phyloP scores from a whole-genome alignment of 106 monocot species.

The Allium cepa region DNA sequence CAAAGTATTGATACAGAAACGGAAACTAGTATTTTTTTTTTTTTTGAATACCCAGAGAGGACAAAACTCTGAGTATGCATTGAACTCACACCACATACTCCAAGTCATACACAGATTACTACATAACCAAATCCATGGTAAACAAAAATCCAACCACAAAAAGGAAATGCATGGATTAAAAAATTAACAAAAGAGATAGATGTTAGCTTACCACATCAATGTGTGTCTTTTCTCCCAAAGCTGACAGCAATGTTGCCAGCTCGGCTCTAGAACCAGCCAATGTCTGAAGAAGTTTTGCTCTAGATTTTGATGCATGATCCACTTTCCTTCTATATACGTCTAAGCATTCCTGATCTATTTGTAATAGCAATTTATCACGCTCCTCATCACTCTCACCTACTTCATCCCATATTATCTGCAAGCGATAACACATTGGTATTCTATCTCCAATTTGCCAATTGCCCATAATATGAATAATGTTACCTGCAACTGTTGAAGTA shows the following conservation, averaged over 20 bases:
- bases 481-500: constrained; percentile 48
- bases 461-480: not conserved
- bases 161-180: not conserved
- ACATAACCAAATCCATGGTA: not conserved
- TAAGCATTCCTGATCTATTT: constrained; percentile 27
- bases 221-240: constrained; percentile 40
- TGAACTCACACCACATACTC: too few species aligned
- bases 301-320: constrained; percentile 48
- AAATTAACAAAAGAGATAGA: not conserved
- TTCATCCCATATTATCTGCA: constrained; percentile 64
- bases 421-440: not conserved
- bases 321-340: constrained; percentile 49
- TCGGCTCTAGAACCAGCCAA: constrained; percentile 44
- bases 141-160: not conserved
- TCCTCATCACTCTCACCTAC: constrained; percentile 60
- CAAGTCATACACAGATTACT: not conserved
- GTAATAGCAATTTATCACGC: constrained; percentile 54
- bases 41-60: not conserved
- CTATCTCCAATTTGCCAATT: not conserved
- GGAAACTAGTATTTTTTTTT: not conserved
- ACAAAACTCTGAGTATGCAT: too few species aligned
- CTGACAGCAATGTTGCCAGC: constrained; percentile 29
- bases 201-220: constrained; percentile 26
- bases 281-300: constrained; percentile 31
- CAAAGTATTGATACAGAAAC: too few species aligned